These are phyloP conservation scores for Curvularia spicifera DNA, from an alignment of 2,329 filamentous ascomycete genomes.

Conservation along the genomic window DNA sequence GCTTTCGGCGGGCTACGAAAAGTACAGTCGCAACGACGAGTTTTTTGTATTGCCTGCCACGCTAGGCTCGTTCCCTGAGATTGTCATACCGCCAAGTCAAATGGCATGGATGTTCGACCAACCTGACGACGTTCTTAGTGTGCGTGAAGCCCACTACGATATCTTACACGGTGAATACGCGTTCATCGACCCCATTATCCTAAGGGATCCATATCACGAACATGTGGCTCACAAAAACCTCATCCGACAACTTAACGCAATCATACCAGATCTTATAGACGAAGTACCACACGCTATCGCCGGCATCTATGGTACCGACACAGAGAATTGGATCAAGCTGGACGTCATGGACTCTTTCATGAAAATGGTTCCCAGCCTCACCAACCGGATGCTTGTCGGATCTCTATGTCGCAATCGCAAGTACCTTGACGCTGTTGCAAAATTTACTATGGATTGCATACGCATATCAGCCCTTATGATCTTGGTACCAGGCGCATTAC, in stretches of 20 bases:
- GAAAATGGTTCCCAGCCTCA: constrained; percentile 50
- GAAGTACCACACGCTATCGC: constrained; percentile 47
- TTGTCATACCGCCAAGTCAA: constrained; percentile 46
- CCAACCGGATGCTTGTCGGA: constrained; percentile 56
- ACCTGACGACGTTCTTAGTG: constrained; percentile 51
- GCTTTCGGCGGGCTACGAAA: constrained; percentile 30
- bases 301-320: constrained; percentile 48
- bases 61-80: constrained; percentile 33
- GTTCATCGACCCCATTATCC: constrained; percentile 46
- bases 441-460: constrained; percentile 59
- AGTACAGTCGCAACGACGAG: constrained; percentile 34
- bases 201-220: constrained; percentile 51
- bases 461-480: constrained; percentile 49
- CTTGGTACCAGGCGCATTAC: constrained; percentile 57
- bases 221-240: constrained; percentile 52
- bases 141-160: constrained; percentile 48
- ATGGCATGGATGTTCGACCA: constrained; percentile 53
- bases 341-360: constrained; percentile 47
- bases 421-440: constrained; percentile 57
- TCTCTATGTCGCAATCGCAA: constrained; percentile 55
- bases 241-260: constrained; percentile 47
- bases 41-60: constrained; percentile 37
- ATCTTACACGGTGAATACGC: constrained; percentile 49
- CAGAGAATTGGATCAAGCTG: constrained; percentile 46
- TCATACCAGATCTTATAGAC: constrained; percentile 49